phyloP scores from a whole-genome alignment of 2,329 filamentous ascomycete species.

The Elsinoe australis region DNA sequence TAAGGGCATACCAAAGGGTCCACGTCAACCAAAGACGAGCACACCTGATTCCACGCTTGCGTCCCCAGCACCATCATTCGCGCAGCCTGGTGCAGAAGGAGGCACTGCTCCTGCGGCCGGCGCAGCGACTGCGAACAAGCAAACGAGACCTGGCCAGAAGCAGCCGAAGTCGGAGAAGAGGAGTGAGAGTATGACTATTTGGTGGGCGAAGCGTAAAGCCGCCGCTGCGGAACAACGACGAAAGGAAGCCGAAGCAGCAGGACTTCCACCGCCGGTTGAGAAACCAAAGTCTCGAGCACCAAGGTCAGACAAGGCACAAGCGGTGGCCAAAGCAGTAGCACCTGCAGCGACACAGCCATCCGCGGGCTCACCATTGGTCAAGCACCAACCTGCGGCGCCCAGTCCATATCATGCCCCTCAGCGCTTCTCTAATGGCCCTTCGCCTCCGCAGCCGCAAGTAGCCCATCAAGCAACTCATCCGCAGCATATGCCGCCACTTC shows the following conservation, averaged over 20 bases:
- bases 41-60: constrained; percentile 3
- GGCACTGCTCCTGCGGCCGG: neutral
- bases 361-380: neutral
- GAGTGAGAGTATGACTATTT: constrained; percentile 39
- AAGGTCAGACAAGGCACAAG: constrained; percentile 6
- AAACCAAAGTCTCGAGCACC: constrained; percentile 3
- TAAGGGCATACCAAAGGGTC: constrained; percentile 44
- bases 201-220: constrained; percentile 40
- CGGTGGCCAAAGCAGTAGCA: neutral
- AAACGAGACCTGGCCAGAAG: constrained; percentile 22
- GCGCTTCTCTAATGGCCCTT: constrained; percentile 11
- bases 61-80: neutral
- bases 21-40: constrained; percentile 28
- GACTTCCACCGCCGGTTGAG: neutral
- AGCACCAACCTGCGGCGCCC: neutral
- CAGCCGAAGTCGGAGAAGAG: constrained; percentile 38
- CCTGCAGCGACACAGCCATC: neutral
- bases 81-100: constrained; percentile 4
- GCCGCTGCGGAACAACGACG: constrained; percentile 20
- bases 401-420: neutral
- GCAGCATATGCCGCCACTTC: constrained; percentile 2
- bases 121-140: neutral
- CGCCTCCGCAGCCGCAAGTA: neutral
- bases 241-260: constrained; percentile 12
- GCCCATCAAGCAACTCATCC: neutral